Evolutionary conservation across 352 stramenopile genomes (phyloP), one percentile per base, ranked within the genome.

Genomic region (Pythium volutum): DNA sequence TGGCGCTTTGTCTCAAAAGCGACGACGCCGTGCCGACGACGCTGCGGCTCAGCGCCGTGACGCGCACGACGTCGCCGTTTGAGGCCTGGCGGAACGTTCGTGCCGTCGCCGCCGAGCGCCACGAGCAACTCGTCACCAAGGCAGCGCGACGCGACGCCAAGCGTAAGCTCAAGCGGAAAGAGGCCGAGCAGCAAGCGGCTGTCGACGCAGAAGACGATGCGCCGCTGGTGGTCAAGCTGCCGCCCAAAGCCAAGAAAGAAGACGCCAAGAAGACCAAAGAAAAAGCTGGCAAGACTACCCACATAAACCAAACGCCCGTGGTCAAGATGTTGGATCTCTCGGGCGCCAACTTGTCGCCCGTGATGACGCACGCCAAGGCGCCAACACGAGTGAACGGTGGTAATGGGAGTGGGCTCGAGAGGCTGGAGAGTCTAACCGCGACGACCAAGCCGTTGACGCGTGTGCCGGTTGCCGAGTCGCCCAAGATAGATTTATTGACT

Each of bases 101-200:
- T n/a, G 41, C 60, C 15, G 49, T 69, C 25, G 64, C 74, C 12
- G 57, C 50, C 18, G 42, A 65, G 22, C 62, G 70, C 4, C 48
- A 59, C 2, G 20, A 72, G 18, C 69, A 70, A 55, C 54, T 84
- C 38, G 52, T 70, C 51, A 68, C 61, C 0, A 14, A 74, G 77
- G 52, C 59, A 59, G 23, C 41, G 18, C 14, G 73, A 65, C 63
- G 27, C 76, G 22, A 51, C 69, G 41, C 46, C 7, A 64, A 55
- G 41, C 34, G 52, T 25, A 53, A 64, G 51, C 33, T 53, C 36
- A 79, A 76, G 33, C 33, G 55, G 41, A 64, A 27, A 52, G 12
- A 72, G 70, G 34, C 36, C 6, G 36, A 59, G 18, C 11, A 69
- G 69, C 36, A 63, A 49, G 50, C 56, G 3, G 48, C 50, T 29